These are phyloP conservation scores for Silene latifolia DNA, from an alignment of 148 eudicot genomes.

Conservation along the genomic window DNA sequence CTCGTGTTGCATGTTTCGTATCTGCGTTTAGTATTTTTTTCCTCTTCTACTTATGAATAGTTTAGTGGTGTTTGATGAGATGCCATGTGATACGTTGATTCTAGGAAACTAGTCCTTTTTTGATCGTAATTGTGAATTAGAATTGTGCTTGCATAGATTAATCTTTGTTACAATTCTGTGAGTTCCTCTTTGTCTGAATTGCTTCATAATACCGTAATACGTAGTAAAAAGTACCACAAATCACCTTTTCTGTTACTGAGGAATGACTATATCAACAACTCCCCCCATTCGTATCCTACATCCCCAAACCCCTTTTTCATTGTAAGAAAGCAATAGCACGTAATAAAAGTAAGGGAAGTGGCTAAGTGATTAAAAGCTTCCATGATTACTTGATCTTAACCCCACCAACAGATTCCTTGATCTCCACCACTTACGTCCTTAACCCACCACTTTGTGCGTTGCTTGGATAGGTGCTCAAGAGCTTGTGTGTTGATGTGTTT, in stretches of 20 bases:
- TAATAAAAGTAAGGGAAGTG: not conserved
- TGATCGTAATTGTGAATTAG: not conserved
- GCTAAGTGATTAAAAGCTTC: not conserved
- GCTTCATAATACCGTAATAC: not conserved
- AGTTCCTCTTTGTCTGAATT: not conserved
- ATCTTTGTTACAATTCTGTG: not conserved
- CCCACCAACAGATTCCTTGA: not conserved
- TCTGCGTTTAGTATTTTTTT: not conserved
- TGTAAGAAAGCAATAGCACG: not conserved
- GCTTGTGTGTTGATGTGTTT: not conserved
- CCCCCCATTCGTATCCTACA: not conserved
- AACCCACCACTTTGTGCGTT: not conserved
- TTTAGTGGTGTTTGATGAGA: not conserved
- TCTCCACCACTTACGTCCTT: not conserved
- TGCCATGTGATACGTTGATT: not conserved
- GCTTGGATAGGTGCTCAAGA: not conserved
- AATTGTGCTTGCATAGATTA: not conserved
- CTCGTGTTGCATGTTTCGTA: not conserved
- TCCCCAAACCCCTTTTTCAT: not conserved
- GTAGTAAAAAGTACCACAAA: not conserved
- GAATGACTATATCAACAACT: not conserved
- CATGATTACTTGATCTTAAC: not conserved
- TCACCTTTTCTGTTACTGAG: not conserved
- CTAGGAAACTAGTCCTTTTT: not conserved
- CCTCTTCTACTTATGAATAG: not conserved